phyloP scores from a whole-genome alignment of 495 filamentous ascomycete genomes.

The Annulohypoxylon stygium region DNA sequence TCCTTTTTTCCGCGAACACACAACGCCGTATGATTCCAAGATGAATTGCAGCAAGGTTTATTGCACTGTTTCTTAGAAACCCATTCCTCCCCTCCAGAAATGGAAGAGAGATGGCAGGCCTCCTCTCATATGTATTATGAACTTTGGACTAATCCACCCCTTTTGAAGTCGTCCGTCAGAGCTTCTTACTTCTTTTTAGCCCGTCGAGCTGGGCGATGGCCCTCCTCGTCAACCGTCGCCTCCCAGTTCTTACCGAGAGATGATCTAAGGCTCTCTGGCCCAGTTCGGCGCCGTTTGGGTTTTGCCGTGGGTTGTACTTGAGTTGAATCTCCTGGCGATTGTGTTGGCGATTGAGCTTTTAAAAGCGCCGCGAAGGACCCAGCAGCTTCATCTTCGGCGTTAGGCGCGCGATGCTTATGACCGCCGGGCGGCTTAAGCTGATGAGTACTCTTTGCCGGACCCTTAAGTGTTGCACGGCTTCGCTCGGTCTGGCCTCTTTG shows the following conservation, averaged over 20 bases:
- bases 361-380: not conserved
- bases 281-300: conserved; percentile 29
- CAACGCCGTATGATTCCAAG: not conserved
- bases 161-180: not conserved
- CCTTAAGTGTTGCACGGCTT: not conserved
- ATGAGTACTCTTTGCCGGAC: not conserved
- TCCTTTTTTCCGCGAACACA: not conserved
- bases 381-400: not conserved
- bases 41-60: not conserved
- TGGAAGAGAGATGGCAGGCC: not conserved
- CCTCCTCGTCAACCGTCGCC: conserved; percentile 26
- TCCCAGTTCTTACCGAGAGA: conserved; percentile 37
- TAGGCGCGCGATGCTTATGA: not conserved
- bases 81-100: too few relatives aligned
- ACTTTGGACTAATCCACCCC: not conserved
- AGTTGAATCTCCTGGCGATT: not conserved
- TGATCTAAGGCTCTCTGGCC: conserved; percentile 15
- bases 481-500: not conserved
- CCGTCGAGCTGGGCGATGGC: conserved; percentile 27
- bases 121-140: not conserved
- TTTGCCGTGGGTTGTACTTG: not conserved
- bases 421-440: not conserved
- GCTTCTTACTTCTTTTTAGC: conserved; percentile 15
- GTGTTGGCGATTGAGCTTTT: not conserved
- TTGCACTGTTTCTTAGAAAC: not conserved